Conservation (phyloP, 805 yeast genomes). For the Metschnikowia cerradonensis region DNA sequence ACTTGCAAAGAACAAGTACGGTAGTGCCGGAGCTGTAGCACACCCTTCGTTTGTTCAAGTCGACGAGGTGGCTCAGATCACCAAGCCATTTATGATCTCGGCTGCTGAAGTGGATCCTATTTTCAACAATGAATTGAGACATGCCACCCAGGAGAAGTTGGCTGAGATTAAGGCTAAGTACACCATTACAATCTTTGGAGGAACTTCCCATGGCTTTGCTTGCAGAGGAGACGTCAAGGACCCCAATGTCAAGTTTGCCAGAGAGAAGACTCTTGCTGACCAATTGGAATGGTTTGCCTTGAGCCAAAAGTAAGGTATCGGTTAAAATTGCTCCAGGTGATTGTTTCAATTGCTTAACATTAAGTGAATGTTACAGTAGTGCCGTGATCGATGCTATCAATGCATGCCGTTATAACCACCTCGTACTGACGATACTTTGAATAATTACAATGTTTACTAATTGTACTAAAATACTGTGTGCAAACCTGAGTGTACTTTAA, state of each 20-base stretch:
- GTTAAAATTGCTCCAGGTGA: background rate
- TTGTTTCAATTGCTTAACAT: no score
- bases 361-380: no score
- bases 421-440: no score
- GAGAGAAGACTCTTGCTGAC: constrained; percentile 56
- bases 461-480: no score
- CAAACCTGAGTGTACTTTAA: no score
- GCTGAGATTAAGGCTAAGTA: constrained; percentile 46
- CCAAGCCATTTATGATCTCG: constrained; percentile 61
- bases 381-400: no score
- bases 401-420: no score
- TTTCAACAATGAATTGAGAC: constrained; percentile 64
- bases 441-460: no score
- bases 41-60: constrained; percentile 75
- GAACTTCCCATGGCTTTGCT: constrained; percentile 74
- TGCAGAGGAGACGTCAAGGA: constrained; percentile 65
- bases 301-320: background rate
- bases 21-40: constrained; percentile 67
- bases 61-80: constrained; percentile 61
- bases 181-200: constrained; percentile 58
- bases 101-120: constrained; percentile 69
- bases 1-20: constrained; percentile 37
- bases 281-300: constrained; percentile 28
- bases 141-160: constrained; percentile 55
- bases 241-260: constrained; percentile 57